Evolutionary conservation across 345 rosid genomes (phyloP), one percentile per base, ranked within the genome.

Genomic region (Laguncularia racemosa): DNA sequence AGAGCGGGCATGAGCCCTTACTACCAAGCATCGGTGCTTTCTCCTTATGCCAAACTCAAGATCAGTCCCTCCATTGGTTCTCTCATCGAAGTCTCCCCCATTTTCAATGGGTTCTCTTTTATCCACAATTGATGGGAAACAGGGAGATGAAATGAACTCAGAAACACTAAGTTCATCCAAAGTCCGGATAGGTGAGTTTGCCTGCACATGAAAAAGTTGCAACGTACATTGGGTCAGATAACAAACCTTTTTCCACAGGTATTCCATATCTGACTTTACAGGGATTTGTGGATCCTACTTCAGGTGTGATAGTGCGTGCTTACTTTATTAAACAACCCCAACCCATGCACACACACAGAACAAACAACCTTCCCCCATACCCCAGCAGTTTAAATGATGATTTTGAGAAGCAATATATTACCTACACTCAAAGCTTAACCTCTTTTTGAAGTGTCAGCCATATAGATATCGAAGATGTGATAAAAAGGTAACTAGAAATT

Each of bases 101-200:
- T 62, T 62, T 20, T 44, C 46, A 60, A 64, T 64, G 57, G 57
- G 62, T 54, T 65, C 58, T 57, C 60, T 67, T 63, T 78, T 84
- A 61, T 76, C 89, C 9, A 40, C 33, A 53, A 63, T 38, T 48
- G 93, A 76, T 33, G 95, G 91, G 63, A 84, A 86, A 76, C 73
- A 76, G 8, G 84, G 88, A 64, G 86, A 74, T 44, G 88, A 63
- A 61, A 73, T 75, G 66, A 77, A 85, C 73, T 86, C 95, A 40
- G 67, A 67, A 62, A 88, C 88, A 64, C 60, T 67, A 51, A 92
- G 77, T 65, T 92, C 95, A 46, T 84, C 95, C 56, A 92, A 73
- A 52, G 83, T 79, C 78, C 84, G 79, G 72, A 82, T 52, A 20
- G 98, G 95, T 44, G 98, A 91, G 49, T 72, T 81, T 59, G 96